Evolutionary conservation across 192 early-diverging fungal species (phyloP), one percentile per base, ranked within the genome.

Genomic region (Backusella liffmaniae): DNA sequence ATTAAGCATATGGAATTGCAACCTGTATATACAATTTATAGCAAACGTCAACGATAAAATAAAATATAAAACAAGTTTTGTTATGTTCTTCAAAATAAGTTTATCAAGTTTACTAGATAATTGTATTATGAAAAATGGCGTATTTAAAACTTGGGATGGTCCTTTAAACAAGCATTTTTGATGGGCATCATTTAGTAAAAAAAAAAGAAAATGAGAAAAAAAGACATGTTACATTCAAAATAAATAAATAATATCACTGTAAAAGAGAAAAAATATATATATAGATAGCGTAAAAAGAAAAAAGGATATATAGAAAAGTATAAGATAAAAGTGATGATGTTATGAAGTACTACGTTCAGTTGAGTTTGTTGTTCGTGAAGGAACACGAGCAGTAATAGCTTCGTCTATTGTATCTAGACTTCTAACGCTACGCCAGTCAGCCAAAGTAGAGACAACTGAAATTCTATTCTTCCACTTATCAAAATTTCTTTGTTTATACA

Each of bases 381-480:
- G 39, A 2, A 77, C 66, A 41, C 70, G 16, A 37, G 69, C 73
- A 44, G 67, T 72, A 77, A 66, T 72, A 26, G 69, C 76, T 30
- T 77, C 76, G 36, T 72, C 74, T 51, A 75, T 75, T n/a, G 74
- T 75, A 49, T 75, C 74, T 62, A 75, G 30, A 53, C 67, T 76
- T 67, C 75, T 37, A 21, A 70, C 49, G 36, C 75, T 76, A 34
- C 42, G 49, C 75, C 67, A 76, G 69, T 76, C 74, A 36, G 74
- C 74, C n/a, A 76, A 53, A 12, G 74, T 76, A 32, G 74, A 76
- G 3, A 76, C 74, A 26, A 70, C 67, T 4, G 74, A 76, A 32
- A 76, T 76, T 36, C 74, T 44, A 65, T 76, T 76, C 32, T 76
- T 76, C 75, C 67, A 76, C 23, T 76, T 76, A 23, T 76, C 75